Conservation (phyloP, 2,329 filamentous ascomycete genomes). For the Colletotrichum spaethianum region DNA sequence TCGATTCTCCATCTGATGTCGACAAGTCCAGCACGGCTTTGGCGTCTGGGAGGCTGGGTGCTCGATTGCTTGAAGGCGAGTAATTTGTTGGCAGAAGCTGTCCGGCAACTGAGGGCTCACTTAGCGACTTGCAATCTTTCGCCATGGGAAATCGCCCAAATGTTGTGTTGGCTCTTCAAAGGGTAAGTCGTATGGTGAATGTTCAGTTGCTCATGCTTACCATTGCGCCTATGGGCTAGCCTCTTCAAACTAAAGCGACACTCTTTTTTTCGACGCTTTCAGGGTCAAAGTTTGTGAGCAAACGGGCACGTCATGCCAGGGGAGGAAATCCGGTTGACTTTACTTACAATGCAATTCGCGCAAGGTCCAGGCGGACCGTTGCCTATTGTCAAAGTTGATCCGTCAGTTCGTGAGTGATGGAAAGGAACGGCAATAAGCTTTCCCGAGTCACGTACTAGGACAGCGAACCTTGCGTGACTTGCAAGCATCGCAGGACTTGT, state of each 20-base stretch:
- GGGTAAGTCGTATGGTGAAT: too few species aligned
- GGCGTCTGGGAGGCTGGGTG: slow-evolving; percentile 10
- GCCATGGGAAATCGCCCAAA: too few species aligned
- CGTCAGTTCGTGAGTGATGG: too few species aligned
- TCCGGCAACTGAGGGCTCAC: slow-evolving; percentile 25
- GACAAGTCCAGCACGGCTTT: slow-evolving; percentile 28
- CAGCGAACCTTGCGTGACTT: slow-evolving; percentile 58
- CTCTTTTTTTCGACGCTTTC: slow-evolving; percentile 35
- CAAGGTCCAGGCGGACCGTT: slow-evolving; percentile 46
- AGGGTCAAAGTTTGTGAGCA: too few species aligned
- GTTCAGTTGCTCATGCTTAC: too few species aligned
- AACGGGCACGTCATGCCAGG: too few species aligned
- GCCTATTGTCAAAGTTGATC: slow-evolving; percentile 11
- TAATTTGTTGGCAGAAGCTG: slow-evolving; percentile 38
- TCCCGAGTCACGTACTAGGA: slow-evolving; percentile 53
- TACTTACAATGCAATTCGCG: slow-evolving; percentile 49
- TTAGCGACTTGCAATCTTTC: too few species aligned
- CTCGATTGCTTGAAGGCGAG: slow-evolving; percentile 7
- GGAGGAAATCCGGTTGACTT: too few species aligned
- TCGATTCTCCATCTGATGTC: neutral
- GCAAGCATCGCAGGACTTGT: slow-evolving; percentile 56
- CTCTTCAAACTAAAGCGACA: slow-evolving; percentile 47
- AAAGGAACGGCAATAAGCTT: neutral
- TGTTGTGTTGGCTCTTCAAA: too few species aligned
- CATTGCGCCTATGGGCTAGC: slow-evolving; percentile 44